A percentile compares a stretch with the other conserved stretches of the same genome.
phyloP scores from a whole-genome alignment of 495 filamentous ascomycete species.

The Chlorociboria aeruginascens region DNA sequence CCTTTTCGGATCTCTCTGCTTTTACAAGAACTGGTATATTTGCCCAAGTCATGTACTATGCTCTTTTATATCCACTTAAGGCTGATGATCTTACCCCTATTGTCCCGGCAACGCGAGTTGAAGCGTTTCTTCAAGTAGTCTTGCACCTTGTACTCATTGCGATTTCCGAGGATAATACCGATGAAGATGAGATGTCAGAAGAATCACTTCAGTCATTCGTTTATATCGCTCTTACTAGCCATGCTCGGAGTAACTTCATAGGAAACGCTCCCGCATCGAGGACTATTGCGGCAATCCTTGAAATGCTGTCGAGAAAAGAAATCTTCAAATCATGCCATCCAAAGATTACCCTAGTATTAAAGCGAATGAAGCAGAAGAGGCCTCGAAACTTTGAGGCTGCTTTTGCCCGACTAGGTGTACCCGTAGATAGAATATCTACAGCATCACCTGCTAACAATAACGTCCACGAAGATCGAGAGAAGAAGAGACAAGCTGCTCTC shows the following conservation, averaged over 20 bases:
- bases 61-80: conserved; percentile 62
- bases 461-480: conserved; percentile 58
- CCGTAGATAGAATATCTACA: conserved; percentile 39
- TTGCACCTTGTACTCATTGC: conserved; percentile 78
- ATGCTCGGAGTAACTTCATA: conserved; percentile 42
- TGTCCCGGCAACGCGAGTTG: conserved; percentile 70
- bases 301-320: conserved; percentile 59
- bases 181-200: conserved; percentile 42
- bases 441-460: conserved; percentile 41
- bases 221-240: conserved; percentile 49
- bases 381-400: conserved; percentile 55
- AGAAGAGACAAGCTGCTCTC: conserved; percentile 78
- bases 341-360: conserved; percentile 77
- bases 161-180: conserved; percentile 62
- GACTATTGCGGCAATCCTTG: conserved; percentile 66
- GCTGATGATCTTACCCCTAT: conserved; percentile 50
- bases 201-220: conserved; percentile 50
- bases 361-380: conserved; percentile 71
- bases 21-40: conserved; percentile 82
- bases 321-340: conserved; percentile 70
- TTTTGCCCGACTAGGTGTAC: conserved; percentile 35
- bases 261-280: conserved; percentile 32
- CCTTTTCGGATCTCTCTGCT: conserved; percentile 58
- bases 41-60: conserved; percentile 81
- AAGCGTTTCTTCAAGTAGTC: conserved; percentile 84